These are phyloP conservation scores for Xylaria sp. DNA, from an alignment of 2,329 filamentous ascomycete genomes.

Conservation along the genomic window DNA sequence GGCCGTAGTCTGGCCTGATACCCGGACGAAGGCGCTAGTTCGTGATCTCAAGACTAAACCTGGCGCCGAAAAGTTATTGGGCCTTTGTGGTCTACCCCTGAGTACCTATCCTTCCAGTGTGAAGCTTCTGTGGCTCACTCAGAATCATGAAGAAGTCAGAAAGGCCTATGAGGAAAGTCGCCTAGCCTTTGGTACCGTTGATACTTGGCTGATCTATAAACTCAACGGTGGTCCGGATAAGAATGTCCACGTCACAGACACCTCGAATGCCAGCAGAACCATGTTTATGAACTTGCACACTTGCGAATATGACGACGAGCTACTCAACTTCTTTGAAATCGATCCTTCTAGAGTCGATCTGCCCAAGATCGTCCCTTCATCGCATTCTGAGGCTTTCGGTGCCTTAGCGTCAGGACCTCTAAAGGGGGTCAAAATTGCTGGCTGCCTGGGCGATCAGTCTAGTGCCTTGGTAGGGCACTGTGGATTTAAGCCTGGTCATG, in stretches of 20 bases:
- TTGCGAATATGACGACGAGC: slow-evolving; percentile 79
- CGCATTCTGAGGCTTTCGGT: slow-evolving; percentile 79
- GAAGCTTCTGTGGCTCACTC: slow-evolving; percentile 85
- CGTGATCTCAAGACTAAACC: slow-evolving; percentile 77
- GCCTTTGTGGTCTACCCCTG: slow-evolving; percentile 82
- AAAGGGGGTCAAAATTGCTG: slow-evolving; percentile 78
- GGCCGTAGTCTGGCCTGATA: slow-evolving; percentile 92
- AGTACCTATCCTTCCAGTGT: slow-evolving; percentile 90
- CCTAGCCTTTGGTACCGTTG: slow-evolving; percentile 86
- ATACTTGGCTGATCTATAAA: slow-evolving; percentile 88
- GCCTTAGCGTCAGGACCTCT: slow-evolving; percentile 72
- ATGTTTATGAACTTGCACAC: slow-evolving; percentile 95
- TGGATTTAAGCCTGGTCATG: slow-evolving; percentile 82
- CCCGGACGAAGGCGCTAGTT: slow-evolving; percentile 77
- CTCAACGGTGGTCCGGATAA: slow-evolving; percentile 79
- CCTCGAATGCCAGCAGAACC: slow-evolving; percentile 87
- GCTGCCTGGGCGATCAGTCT: slow-evolving; percentile 88
- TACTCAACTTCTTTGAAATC: slow-evolving; percentile 83
- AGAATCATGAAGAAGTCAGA: slow-evolving; percentile 75
- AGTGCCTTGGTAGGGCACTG: slow-evolving; percentile 87
- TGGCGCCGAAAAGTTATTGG: slow-evolving; percentile 74
- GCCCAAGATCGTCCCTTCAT: slow-evolving; percentile 86
- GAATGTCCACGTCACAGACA: slow-evolving; percentile 81
- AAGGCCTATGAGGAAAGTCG: slow-evolving; percentile 80
- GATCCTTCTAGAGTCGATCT: slow-evolving; percentile 74